A percentile compares a stretch with the other conserved stretches of the same genome.
Conservation (phyloP, 192 early-diverging fungal species). For the Ramicandelaber brevisporus region DNA sequence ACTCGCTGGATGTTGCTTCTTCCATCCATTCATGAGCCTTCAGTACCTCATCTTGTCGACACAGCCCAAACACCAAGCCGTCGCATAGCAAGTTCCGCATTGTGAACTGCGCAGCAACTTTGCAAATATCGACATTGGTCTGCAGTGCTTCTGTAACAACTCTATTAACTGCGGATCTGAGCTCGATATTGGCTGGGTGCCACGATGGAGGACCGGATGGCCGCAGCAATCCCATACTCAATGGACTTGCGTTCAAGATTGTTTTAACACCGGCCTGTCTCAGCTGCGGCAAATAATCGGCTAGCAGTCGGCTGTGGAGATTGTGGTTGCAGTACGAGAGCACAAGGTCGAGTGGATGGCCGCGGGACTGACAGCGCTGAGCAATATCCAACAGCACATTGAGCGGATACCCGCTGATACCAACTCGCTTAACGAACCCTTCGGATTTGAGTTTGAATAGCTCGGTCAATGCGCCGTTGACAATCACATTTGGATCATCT, state of each 20-base stretch:
- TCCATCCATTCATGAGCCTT: too few relatives aligned
- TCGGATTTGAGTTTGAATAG: constrained; percentile 19
- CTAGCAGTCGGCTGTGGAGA: constrained; percentile 28
- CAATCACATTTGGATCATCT: constrained; percentile 15
- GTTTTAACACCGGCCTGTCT: constrained; percentile 23
- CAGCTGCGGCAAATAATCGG: constrained; percentile 20
- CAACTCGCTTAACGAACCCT: constrained; percentile 34
- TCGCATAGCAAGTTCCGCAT: too few relatives aligned
- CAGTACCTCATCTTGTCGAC: too few relatives aligned
- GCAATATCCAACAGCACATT: constrained; percentile 28
- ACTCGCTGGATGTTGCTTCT: too few relatives aligned
- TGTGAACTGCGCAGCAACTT: too few relatives aligned
- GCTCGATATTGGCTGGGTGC: constrained; percentile 33
- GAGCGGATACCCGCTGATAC: constrained; percentile 43
- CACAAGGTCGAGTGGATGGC: constrained; percentile 28
- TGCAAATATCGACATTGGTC: too few relatives aligned
- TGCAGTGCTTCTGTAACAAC: too few relatives aligned
- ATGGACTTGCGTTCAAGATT: constrained; percentile 36
- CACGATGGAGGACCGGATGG: constrained; percentile 23
- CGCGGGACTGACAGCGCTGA: constrained; percentile 19
- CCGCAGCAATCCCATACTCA: constrained; percentile 43
- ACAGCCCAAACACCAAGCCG: too few relatives aligned
- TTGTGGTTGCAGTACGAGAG: constrained; percentile 46
- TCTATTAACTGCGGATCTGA: constrained; percentile 22
- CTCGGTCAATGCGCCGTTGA: constrained; percentile 24